These are phyloP conservation scores for Phaeosphaeriaceae sp. DNA, from an alignment of 2,329 filamentous ascomycete genomes.

Conservation along the genomic window DNA sequence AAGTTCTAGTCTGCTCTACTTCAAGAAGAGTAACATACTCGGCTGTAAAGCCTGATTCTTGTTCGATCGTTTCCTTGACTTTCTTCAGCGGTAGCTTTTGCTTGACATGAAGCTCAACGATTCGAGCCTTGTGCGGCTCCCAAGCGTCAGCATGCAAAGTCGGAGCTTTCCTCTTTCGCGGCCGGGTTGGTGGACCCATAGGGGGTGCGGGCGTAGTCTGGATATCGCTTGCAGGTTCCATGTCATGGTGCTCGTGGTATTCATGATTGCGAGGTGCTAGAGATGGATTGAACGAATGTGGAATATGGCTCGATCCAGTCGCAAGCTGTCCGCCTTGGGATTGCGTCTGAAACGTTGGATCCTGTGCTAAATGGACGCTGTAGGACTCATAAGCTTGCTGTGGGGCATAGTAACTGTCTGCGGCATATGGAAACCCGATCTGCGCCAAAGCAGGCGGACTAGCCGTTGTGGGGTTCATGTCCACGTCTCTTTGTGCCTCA, in stretches of 20 bases:
- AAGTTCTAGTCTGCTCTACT: not conserved
- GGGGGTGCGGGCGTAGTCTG: not conserved
- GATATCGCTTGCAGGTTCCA: too few species aligned
- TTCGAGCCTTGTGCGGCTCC: slow-evolving; percentile 24
- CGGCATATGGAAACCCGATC: too few species aligned
- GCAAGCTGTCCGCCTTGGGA: not conserved
- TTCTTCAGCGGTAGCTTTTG: slow-evolving; percentile 9
- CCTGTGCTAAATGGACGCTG: not conserved
- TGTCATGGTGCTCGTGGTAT: too few species aligned
- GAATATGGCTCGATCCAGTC: not conserved
- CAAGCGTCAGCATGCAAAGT: slow-evolving; percentile 26
- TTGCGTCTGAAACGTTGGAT: not conserved
- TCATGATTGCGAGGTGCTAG: too few species aligned
- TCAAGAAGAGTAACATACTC: slow-evolving; percentile 15
- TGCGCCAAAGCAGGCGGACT: too few species aligned
- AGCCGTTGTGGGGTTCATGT: too few species aligned
- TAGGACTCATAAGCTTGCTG: not conserved
- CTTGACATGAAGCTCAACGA: slow-evolving; percentile 16
- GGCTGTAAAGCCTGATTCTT: slow-evolving; percentile 20
- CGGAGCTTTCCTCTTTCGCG: slow-evolving; percentile 25
- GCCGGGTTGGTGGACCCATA: slow-evolving; percentile 20
- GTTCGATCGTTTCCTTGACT: slow-evolving; percentile 15
- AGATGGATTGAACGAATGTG: too few species aligned
- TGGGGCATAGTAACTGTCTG: too few species aligned
- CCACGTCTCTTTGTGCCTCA: too few species aligned